Evolutionary conservation across 805 yeast genomes (phyloP).

Genomic region (Metschnikowia drakensbergensis): DNA sequence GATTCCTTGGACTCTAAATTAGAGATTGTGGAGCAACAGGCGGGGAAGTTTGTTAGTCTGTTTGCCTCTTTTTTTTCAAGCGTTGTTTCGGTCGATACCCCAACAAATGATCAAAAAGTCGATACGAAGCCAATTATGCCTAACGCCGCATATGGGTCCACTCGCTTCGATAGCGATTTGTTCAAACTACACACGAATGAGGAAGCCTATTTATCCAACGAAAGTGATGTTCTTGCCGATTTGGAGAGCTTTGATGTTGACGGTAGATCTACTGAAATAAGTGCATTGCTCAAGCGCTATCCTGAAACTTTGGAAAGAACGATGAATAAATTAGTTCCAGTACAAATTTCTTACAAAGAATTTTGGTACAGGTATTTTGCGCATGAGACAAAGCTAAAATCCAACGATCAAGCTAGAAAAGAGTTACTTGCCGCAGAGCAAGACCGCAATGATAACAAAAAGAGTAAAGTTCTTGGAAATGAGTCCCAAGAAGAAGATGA

Average conservation of each 20-base stretch:
- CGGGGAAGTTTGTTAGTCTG: conserved; percentile 55
- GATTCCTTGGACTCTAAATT: conserved; percentile 68
- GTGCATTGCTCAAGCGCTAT: conserved; percentile 44
- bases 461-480: conserved; percentile 28
- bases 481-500: conserved; percentile 30
- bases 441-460: background rate
- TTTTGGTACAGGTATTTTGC: conserved; percentile 78
- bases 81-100: conserved; percentile 25
- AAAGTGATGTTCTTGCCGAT: conserved; percentile 14
- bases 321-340: conserved; percentile 67
- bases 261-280: conserved; percentile 47
- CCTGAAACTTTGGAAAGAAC: conserved; percentile 48
- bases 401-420: conserved; percentile 64
- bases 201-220: conserved; percentile 17
- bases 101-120: conserved; percentile 7
- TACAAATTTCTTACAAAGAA: conserved; percentile 47
- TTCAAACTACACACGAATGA: conserved; percentile 37
- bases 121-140: conserved; percentile 15
- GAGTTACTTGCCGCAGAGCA: conserved; percentile 44
- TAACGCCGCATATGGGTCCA: conserved; percentile 30
- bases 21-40: conserved; percentile 67
- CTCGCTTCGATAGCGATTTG: conserved; percentile 38
- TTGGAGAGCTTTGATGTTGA: conserved; percentile 38
- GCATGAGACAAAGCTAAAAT: conserved; percentile 48
- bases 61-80: conserved; percentile 53